Evolutionary conservation across 2,329 filamentous ascomycete genomes (phyloP), one percentile per base, ranked within the genome.

Genomic region (Graphiopsis chlorocephala): DNA sequence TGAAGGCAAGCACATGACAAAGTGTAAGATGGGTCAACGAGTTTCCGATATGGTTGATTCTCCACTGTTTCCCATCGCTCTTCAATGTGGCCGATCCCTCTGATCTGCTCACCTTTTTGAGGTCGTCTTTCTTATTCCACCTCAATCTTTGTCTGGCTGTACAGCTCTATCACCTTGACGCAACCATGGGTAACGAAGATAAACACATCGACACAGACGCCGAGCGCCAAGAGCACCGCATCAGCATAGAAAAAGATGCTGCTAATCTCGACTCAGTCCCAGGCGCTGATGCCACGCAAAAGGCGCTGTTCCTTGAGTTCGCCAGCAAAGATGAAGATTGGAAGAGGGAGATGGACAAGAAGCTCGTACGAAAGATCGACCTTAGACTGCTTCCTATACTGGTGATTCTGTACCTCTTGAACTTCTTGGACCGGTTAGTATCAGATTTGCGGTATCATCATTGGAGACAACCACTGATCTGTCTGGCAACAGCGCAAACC

Each of bases 381-480:
- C 70, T 83, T 23, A 83, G 89, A 60, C 66, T 92, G 75, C 79
- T 91, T 64, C 88, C 89, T 0, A 87, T 88, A 77, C 80, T 92
- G 64, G 85, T 92, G 56, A 75, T 92, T 68, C 90, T 92, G 79
- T 92, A 92, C 72, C 90, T 92, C 74, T 82, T 90, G 79, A 92
- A 92, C 77, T 92, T 91, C 75, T 77, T 90, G 14, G 85, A 88
- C 68, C 64, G 68, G 81, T 63, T n/a, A 11, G 61, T 48, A 14
- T 26, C n/a, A 58, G 38, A 20, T 55, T 64, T 28, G 5, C n/a
- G 4, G 33, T 35, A 23, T 26, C 72, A 11, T 61, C 69, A 47
- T 61, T 71, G 5, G n/a, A 29, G 15, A 20, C 52, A 11, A 2
- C 33, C 17, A 28, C 28, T 63, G 26, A 63, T 28, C 14, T 26